Evolutionary conservation across 257 asterid genomes (phyloP).

Genomic region (Linderniella brevidens): DNA sequence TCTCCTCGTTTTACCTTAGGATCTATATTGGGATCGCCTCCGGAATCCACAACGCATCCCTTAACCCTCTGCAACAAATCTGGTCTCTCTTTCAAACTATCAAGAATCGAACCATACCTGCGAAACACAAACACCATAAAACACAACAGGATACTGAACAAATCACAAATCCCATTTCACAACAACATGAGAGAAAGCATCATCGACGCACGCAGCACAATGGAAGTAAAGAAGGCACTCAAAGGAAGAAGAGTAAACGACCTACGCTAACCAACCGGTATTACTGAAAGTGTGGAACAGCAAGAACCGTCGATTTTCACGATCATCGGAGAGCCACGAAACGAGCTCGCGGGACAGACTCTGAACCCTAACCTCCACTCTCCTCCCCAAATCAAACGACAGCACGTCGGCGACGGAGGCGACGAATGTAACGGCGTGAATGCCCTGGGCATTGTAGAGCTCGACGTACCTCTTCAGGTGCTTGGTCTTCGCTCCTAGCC

Average conservation of each 20-base stretch:
- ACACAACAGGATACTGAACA: too few relatives aligned
- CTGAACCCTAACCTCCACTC: constrained; percentile 39
- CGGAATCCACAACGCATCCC: constrained; percentile 85
- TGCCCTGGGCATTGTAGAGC: constrained; percentile 45
- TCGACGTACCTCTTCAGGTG: constrained; percentile 61
- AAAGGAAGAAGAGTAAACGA: constrained; percentile 13
- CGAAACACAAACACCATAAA: neutral
- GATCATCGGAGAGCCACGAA: constrained; percentile 37
- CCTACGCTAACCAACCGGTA: constrained; percentile 97
- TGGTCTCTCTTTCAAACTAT: constrained; percentile 31
- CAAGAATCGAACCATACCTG: constrained; percentile 81
- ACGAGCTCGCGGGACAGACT: constrained; percentile 35
- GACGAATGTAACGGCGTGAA: constrained; percentile 53
- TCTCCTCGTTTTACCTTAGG: constrained; percentile 66
- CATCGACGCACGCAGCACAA: too few relatives aligned
- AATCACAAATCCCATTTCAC: too few relatives aligned
- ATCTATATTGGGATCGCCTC: constrained; percentile 71
- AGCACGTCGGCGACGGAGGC: constrained; percentile 64
- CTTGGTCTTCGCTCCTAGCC: constrained; percentile 70
- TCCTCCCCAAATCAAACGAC: constrained; percentile 65
- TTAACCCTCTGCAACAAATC: constrained; percentile 52
- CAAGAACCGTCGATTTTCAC: constrained; percentile 43
- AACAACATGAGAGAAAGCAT: too few relatives aligned
- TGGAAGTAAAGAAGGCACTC: too few relatives aligned
- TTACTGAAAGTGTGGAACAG: constrained; percentile 76